phyloP scores from a whole-genome alignment of 441 rosid species.

The Gossypium davidsonii region DNA sequence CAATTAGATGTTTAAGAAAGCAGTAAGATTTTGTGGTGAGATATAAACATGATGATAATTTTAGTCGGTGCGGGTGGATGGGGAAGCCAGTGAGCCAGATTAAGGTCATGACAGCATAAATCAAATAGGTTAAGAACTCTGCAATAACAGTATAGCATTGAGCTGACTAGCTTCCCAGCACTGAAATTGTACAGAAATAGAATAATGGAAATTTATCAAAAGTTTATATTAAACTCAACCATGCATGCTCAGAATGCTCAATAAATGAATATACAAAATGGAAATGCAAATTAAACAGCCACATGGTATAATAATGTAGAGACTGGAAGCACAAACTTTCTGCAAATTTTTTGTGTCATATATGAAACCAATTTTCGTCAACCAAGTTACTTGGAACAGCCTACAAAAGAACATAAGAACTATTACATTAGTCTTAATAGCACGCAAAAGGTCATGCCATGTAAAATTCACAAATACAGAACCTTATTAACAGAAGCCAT shows the following conservation, averaged over 20 bases:
- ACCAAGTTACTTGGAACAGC: slow-evolving; percentile 92
- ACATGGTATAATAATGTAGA: slow-evolving; percentile 16
- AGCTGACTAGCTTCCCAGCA: neutral
- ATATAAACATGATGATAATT: neutral
- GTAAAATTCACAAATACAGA: slow-evolving; percentile 6
- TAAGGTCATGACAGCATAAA: neutral
- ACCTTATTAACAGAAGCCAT: neutral
- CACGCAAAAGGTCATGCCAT: neutral
- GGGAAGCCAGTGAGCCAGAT: neutral
- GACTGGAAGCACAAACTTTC: slow-evolving; percentile 60
- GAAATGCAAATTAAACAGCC: neutral
- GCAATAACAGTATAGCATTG: neutral
- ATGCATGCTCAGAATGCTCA: neutral
- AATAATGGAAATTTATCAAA: neutral
- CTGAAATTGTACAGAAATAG: neutral
- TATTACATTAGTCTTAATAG: slow-evolving; percentile 23
- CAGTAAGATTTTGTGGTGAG: too few species aligned
- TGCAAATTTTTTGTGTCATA: slow-evolving; percentile 64
- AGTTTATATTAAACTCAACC: neutral
- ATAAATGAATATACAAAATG: neutral
- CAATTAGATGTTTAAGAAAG: neutral
- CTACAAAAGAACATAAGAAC: slow-evolving; percentile 54
- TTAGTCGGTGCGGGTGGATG: neutral
- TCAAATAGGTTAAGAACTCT: neutral
- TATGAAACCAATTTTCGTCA: slow-evolving; percentile 74